These are phyloP conservation scores for Umbelopsis sp. DNA, from an alignment of 192 early-diverging fungal genomes.

Conservation along the genomic window DNA sequence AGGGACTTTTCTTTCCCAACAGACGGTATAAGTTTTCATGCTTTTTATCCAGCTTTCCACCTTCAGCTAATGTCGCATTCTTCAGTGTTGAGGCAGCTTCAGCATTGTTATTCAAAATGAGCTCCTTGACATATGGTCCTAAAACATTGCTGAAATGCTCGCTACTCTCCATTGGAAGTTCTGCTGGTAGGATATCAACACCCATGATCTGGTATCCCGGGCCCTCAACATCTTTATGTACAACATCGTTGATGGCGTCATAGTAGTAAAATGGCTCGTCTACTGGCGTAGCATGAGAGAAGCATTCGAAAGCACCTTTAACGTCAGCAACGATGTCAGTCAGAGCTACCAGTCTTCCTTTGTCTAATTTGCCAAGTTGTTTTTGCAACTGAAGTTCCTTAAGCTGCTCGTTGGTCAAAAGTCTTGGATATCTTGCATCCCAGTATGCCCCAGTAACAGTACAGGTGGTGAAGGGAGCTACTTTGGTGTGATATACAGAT, in stretches of 20 bases:
- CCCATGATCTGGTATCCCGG: slow-evolving; percentile 95
- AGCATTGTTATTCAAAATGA: slow-evolving; percentile 54
- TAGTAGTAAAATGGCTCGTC: slow-evolving; percentile 92
- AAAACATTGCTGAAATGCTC: slow-evolving; percentile 89
- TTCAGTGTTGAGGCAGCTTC: neutral
- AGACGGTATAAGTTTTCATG: slow-evolving; percentile 59
- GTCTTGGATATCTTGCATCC: slow-evolving; percentile 82
- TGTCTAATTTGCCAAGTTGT: slow-evolving; percentile 47
- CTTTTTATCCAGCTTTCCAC: slow-evolving; percentile 62
- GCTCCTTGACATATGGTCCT: slow-evolving; percentile 77
- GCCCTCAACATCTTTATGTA: slow-evolving; percentile 78
- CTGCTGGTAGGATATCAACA: slow-evolving; percentile 96
- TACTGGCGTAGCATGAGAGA: slow-evolving; percentile 87
- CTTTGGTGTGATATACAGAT: slow-evolving; percentile 80
- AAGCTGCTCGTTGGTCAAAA: slow-evolving; percentile 88
- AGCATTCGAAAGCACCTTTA: slow-evolving; percentile 93
- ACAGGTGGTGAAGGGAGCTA: slow-evolving; percentile 90
- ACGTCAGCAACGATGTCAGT: slow-evolving; percentile 97
- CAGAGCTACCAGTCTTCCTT: slow-evolving; percentile 76
- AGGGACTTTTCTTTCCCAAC: slow-evolving; percentile 29
- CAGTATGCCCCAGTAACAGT: slow-evolving; percentile 96
- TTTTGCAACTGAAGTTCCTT: slow-evolving; percentile 65
- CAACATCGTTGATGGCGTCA: slow-evolving; percentile 71
- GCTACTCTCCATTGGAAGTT: slow-evolving; percentile 93
- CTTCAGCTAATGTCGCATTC: slow-evolving; percentile 74